phyloP scores from a whole-genome alignment of 2,329 filamentous ascomycete species.

The Colletotrichum sp. region DNA sequence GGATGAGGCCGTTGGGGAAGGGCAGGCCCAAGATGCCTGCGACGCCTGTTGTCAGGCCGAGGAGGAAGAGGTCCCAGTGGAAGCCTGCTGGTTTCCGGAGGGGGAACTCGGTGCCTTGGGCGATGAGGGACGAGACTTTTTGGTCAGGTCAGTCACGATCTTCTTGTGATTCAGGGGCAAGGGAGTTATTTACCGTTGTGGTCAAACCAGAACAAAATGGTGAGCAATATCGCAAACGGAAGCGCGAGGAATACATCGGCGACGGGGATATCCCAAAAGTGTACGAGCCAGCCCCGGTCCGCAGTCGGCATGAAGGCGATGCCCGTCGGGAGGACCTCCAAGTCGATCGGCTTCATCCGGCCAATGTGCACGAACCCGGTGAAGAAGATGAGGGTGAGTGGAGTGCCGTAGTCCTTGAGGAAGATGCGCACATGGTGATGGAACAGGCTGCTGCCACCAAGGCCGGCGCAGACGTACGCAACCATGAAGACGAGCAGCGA shows the following conservation, averaged over 20 bases:
- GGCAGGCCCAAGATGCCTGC: conserved; percentile 79
- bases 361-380: conserved; percentile 89
- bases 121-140: conserved; percentile 81
- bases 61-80: conserved; percentile 84
- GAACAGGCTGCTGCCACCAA: conserved; percentile 77
- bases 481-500: conserved; percentile 79
- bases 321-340: conserved; percentile 77
- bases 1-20: conserved; percentile 84
- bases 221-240: conserved; percentile 85
- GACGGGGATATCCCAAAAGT: conserved; percentile 79
- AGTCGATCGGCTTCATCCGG: conserved; percentile 73
- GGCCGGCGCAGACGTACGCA: conserved; percentile 74
- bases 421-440: conserved; percentile 79
- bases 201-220: conserved; percentile 88
- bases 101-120: conserved; percentile 83
- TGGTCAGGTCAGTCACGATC: rapidly evolving
- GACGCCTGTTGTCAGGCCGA: conserved; percentile 78
- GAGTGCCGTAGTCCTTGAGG: conserved; percentile 88
- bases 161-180: neutral
- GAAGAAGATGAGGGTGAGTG: conserved; percentile 84
- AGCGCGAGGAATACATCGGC: conserved; percentile 81
- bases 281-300: conserved; percentile 77
- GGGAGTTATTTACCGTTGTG: conserved; percentile 69
- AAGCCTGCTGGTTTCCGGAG: conserved; percentile 83
- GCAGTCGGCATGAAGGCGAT: conserved; percentile 80